phyloP scores from a whole-genome alignment of 768 basidiomycete genomes.

The Steccherinum ochraceum region DNA sequence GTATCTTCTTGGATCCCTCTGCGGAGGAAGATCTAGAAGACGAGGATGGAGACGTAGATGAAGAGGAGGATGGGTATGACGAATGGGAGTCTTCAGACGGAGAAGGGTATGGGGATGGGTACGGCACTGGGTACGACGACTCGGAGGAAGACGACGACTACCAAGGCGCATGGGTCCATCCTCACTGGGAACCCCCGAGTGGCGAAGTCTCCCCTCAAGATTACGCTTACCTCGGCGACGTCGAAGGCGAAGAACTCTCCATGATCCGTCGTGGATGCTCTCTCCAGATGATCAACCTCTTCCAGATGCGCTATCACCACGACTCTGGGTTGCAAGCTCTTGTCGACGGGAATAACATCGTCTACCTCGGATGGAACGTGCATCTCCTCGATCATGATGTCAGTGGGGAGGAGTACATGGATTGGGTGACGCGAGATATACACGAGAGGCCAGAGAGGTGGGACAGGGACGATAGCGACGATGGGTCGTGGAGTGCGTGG shows the following conservation, averaged over 20 bases:
- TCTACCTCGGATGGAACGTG: constrained; percentile 71
- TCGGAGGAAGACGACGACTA: constrained; percentile 26
- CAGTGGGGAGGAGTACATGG: constrained; percentile 34
- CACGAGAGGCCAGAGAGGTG: constrained; percentile 38
- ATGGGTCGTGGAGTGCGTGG: constrained; percentile 39
- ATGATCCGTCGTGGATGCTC: constrained; percentile 58
- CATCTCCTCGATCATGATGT: constrained; percentile 36
- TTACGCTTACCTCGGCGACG: constrained; percentile 26
- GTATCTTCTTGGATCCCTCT: constrained; percentile 41
- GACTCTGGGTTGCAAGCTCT: constrained; percentile 44
- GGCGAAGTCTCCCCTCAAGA: constrained; percentile 29
- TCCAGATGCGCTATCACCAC: constrained; percentile 50
- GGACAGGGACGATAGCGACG: constrained; percentile 24
- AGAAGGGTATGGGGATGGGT: constrained; percentile 12
- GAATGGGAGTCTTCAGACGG: constrained; percentile 13
- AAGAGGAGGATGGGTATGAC: constrained; percentile 21
- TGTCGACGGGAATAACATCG: constrained; percentile 31
- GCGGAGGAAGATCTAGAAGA: constrained; percentile 25
- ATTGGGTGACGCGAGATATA: constrained; percentile 34
- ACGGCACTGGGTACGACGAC: constrained; percentile 21
- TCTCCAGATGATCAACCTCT: constrained; percentile 48
- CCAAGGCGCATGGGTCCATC: constrained; percentile 33
- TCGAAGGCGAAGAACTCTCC: constrained; percentile 27
- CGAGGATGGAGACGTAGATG: constrained; percentile 25
- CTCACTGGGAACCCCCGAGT: constrained; percentile 56